These are phyloP conservation scores for Boechera retrofracta DNA, from an alignment of 345 rosid species.

Conservation along the genomic window DNA sequence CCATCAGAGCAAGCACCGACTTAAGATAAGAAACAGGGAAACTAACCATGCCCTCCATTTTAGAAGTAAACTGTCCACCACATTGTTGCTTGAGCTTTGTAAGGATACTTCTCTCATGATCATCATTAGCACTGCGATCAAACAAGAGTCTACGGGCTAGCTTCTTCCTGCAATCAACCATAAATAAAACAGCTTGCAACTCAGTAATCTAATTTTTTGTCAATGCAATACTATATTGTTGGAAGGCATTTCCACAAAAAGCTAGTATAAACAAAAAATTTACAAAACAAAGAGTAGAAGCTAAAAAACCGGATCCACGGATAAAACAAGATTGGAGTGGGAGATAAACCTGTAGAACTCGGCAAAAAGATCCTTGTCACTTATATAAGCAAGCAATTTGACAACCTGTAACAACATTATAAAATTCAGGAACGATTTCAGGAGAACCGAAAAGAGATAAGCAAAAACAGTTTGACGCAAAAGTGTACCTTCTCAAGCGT, in stretches of 20 bases:
- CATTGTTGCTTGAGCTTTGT: constrained; percentile 73
- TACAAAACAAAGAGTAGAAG: constrained; percentile 6
- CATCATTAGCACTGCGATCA: constrained; percentile 75
- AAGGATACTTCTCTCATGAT: constrained; percentile 77
- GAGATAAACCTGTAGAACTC: constrained; percentile 73
- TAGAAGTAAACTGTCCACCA: constrained; percentile 69
- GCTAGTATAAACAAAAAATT: constrained; percentile 2
- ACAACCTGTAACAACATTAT: constrained; percentile 65
- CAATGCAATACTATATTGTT: background rate
- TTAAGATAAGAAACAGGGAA: background rate
- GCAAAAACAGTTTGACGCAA: constrained; percentile 16
- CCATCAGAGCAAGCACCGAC: constrained; percentile 11
- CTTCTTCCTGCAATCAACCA: constrained; percentile 53
- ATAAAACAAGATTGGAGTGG: background rate
- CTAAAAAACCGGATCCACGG: background rate
- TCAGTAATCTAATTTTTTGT: background rate
- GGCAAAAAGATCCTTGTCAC: constrained; percentile 87
- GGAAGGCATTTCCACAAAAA: constrained; percentile 6
- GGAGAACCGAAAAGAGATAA: background rate
- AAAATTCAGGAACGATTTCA: background rate
- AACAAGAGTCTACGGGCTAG: constrained; percentile 73
- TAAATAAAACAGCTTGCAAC: constrained; percentile 23
- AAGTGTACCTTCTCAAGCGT: constrained; percentile 49
- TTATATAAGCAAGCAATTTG: constrained; percentile 81
- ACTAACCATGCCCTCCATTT: constrained; percentile 88